phyloP scores from a whole-genome alignment of 2,329 filamentous ascomycete genomes.

The Cordyceps fumosorosea region DNA sequence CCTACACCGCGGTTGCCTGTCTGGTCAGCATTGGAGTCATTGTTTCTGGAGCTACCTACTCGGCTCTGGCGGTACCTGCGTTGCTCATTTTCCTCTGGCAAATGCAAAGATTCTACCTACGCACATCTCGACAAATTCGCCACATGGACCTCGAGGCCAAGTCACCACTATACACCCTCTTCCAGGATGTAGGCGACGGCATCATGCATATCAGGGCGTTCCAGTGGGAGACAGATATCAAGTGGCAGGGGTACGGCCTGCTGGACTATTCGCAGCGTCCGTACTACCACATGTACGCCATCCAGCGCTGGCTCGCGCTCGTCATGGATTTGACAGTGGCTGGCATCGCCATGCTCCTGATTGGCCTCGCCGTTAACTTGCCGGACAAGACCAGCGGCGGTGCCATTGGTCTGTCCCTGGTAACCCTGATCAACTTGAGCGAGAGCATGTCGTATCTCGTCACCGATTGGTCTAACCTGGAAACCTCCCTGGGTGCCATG shows the following conservation, averaged over 20 bases:
- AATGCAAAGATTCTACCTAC: conserved; percentile 28
- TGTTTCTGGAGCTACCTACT: conserved; percentile 21
- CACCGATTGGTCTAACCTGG: conserved; percentile 8
- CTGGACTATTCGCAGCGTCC: conserved; percentile 47
- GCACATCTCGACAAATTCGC: conserved; percentile 31
- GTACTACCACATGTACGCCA: conserved; percentile 46
- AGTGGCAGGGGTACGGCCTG: conserved; percentile 36
- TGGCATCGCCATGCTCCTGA: conserved; percentile 35
- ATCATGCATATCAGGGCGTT: conserved; percentile 46
- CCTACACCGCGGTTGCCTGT: background rate
- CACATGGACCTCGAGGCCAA: conserved; percentile 31
- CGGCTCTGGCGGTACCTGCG: conserved; percentile 24
- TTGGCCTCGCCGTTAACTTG: conserved; percentile 3
- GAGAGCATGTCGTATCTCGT: conserved; percentile 7
- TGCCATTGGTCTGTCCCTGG: conserved; percentile 8
- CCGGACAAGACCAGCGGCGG: background rate
- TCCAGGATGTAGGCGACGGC: conserved; percentile 39
- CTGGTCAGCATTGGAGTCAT: conserved; percentile 18
- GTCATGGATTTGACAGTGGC: conserved; percentile 42
- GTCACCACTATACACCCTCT: conserved; percentile 28
- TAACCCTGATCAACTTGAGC: conserved; percentile 9
- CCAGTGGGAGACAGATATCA: conserved; percentile 40
- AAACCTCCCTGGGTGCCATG: conserved; percentile 11
- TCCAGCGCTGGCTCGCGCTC: conserved; percentile 49
- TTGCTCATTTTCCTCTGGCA: conserved; percentile 20